A percentile compares a stretch with the other conserved stretches of the same genome.
Evolutionary conservation across 2,329 filamentous ascomycete species (phyloP).

Genomic region (Ceratocystis lukuohia): DNA sequence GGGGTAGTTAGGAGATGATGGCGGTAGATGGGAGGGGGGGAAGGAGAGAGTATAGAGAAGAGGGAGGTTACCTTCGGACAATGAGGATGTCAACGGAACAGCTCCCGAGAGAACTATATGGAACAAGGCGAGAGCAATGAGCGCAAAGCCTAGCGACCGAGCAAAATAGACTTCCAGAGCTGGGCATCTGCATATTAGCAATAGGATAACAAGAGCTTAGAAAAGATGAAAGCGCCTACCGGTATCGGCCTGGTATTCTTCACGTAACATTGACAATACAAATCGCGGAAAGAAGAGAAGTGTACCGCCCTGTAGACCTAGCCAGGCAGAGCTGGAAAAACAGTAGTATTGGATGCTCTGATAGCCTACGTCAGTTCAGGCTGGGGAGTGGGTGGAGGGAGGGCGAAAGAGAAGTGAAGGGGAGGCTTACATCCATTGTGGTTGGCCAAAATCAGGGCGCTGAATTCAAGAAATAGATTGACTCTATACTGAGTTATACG

Average conservation of each 20-base stretch:
- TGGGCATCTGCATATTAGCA: constrained; percentile 22
- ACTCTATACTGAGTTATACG: neutral
- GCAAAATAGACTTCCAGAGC: constrained; percentile 61
- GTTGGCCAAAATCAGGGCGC: neutral
- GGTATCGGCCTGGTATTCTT: constrained; percentile 25
- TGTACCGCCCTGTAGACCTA: constrained; percentile 35
- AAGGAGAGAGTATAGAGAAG: neutral
- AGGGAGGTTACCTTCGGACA: constrained; percentile 27
- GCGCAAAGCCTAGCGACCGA: constrained; percentile 53
- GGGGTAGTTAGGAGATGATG: neutral
- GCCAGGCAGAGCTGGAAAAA: constrained; percentile 40
- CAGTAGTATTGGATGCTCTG: constrained; percentile 39
- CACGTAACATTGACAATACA: constrained; percentile 32
- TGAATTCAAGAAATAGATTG: neutral
- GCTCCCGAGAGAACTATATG: constrained; percentile 57
- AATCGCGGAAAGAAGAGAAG: constrained; percentile 37
- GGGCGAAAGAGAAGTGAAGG: neutral
- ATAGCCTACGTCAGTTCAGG: neutral
- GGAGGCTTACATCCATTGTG: constrained; percentile 25
- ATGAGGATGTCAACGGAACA: constrained; percentile 46
- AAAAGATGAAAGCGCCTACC: constrained; percentile 23
- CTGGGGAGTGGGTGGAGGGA: neutral
- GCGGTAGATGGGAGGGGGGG: constrained; percentile 16
- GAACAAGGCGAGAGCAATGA: constrained; percentile 50
- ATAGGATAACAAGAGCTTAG: neutral